phyloP scores from a whole-genome alignment of 1,139 yeast species.

The Hemisphaericaspora lyxosophila region DNA sequence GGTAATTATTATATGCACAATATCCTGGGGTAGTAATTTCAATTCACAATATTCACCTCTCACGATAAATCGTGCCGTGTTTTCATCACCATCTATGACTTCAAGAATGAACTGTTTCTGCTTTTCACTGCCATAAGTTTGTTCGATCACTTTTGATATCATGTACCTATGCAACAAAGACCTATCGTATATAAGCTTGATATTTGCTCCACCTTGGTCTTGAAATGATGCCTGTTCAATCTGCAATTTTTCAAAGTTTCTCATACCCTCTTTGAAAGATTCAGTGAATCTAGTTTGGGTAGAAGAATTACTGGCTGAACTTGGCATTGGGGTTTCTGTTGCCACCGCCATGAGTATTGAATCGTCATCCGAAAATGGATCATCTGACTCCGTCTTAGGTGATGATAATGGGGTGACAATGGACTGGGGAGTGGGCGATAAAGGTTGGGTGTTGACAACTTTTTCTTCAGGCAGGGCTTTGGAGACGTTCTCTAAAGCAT shows the following conservation, averaged over 20 bases:
- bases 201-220: constrained; percentile 22
- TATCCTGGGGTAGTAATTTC: constrained; percentile 46
- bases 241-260: constrained; percentile 22
- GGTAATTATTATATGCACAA: constrained; percentile 59
- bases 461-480: too few relatives aligned
- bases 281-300: constrained; percentile 8
- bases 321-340: not conserved
- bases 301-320: not conserved
- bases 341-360: constrained; percentile 12
- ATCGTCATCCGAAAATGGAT: constrained; percentile 34
- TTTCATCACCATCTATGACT: constrained; percentile 39
- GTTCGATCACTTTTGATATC: constrained; percentile 39
- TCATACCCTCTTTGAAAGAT: constrained; percentile 29
- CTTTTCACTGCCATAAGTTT: constrained; percentile 15
- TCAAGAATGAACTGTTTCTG: constrained; percentile 50
- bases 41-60: constrained; percentile 51
- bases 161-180: constrained; percentile 51
- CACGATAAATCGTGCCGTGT: constrained; percentile 40
- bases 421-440: too few relatives aligned
- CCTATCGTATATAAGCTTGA: constrained; percentile 46
- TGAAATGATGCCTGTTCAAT: constrained; percentile 10
- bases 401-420: not conserved
- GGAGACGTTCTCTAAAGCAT: too few relatives aligned
- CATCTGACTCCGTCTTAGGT: constrained; percentile 17
- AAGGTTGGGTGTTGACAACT: not conserved